Evolutionary conservation across 257 asterid species (phyloP), one percentile per base, ranked within the genome.

Genomic region (Euphrasia confusa): DNA sequence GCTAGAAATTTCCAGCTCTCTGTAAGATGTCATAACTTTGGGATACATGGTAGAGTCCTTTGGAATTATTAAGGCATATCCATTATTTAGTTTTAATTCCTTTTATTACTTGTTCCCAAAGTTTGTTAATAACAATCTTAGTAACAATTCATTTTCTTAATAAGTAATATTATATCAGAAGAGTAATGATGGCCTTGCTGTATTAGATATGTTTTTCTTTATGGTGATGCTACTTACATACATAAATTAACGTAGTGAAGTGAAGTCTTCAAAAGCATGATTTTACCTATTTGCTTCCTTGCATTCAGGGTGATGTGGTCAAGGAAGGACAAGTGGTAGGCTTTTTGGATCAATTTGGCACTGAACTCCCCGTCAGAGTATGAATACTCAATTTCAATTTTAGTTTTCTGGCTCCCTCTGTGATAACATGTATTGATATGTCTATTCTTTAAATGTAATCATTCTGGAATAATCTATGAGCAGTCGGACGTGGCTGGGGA

Each of bases 401-500:
- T 49, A 37, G 49, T 10, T 62, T 49, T 73, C 54, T 57, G 8
- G 33, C 30, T 49, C 53, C 58, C 57, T 48, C 21, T 48, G 21
- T 48, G 8, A 44, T 53, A 40, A 55, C 72, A 33, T 50, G 42
- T 39, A 32, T 63, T 71, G 52, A 66, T 52, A n/a, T 52, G 26
- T n/a, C 24, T 49, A 13, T 13, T 14, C 2, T 15, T 13, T 14
- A 0, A 14, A 13, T 13, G 10, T 49, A 14, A 49, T 15, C 63
- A 21, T 14, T 66, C 57, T 52, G 68, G 74, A 67, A 64, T 54
- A 56, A 60, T 52, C 33, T 49, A 39, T 33, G 62, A 67, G 78
- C 88, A 91, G 98, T 77, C 98, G 15, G 84, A 84, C 68, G 95
- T 80, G 28, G 86, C 76, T 64, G 99, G 99, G 76, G 95, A 92